Evolutionary conservation across 2,329 filamentous ascomycete species (phyloP).

Genomic region (Botryotinia convoluta): DNA sequence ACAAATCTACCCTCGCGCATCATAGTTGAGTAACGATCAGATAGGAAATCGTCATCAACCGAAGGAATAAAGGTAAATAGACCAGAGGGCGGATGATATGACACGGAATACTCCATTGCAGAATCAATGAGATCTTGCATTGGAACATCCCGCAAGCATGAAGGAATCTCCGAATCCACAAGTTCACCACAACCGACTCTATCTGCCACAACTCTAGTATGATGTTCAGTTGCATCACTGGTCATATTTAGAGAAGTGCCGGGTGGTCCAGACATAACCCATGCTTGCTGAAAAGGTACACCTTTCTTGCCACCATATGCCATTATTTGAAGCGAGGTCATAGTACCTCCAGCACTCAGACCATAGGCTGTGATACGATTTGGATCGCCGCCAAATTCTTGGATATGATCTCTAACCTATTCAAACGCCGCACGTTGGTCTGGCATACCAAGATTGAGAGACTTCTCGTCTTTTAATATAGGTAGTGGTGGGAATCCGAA

Average conservation of each 20-base stretch:
- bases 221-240: slow-evolving; percentile 6
- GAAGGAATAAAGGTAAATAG: slow-evolving; percentile 19
- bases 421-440: slow-evolving; percentile 18
- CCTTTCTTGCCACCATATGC: neutral
- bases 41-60: slow-evolving; percentile 9
- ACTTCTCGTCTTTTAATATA: slow-evolving; percentile 5
- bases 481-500: slow-evolving; percentile 17
- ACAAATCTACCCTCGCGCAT: slow-evolving; percentile 5
- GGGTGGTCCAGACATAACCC: slow-evolving; percentile 4
- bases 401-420: slow-evolving; percentile 17
- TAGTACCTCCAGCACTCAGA: slow-evolving; percentile 1
- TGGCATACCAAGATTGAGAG: slow-evolving; percentile 19
- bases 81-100: slow-evolving; percentile 6
- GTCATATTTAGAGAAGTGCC: neutral
- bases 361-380: slow-evolving; percentile 8
- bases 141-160: neutral
- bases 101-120: slow-evolving; percentile 20
- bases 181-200: neutral
- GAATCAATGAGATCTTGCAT: slow-evolving; percentile 14
- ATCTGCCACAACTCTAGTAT: neutral
- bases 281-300: slow-evolving; percentile 13
- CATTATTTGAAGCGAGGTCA: slow-evolving; percentile 5
- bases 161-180: neutral
- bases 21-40: neutral
- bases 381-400: slow-evolving; percentile 12